Evolutionary conservation across 2,329 filamentous ascomycete species (phyloP), one percentile per base, ranked within the genome.

Genomic region (Paracamarosporium sp.): DNA sequence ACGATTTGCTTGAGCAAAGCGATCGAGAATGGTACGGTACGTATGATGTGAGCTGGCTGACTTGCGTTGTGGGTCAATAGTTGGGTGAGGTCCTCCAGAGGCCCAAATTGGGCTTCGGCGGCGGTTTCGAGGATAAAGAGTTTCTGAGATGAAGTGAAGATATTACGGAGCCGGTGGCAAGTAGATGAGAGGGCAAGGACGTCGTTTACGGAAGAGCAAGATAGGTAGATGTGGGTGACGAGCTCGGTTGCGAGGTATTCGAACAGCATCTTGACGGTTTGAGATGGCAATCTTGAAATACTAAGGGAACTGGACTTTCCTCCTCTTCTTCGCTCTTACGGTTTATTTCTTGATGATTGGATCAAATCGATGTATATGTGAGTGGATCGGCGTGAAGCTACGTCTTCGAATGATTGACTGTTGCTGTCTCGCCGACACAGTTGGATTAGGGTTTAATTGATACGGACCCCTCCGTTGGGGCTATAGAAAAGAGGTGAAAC

Each of bases 31-130:
- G 83, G 82, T 0, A 83, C 82, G 17, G 74, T 68, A 48, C 85
- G 84, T 43, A 78, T 73, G 31, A 83, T 62, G 66, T 88, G 86
- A 2, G 83, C 83, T 4, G 83, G 81, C 66, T 88, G 85, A 57
- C 81, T 85, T 38, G 80, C 75, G 62, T 88, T 88, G 68, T 87
- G 83, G 17, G 86, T 88, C 35, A 87, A 76, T 17, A 88, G 75
- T 66, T 87, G 86, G 55, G 85, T 79, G 57, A 85, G 81, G 68
- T 88, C 85, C 55, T 84, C 66, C 13, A 88, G 70, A 2, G 86
- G 86, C 0, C 86, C 85, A 62, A 82, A 86, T 67, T 88, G 83
- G 30, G 75, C 69, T 66, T 87, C 83, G 25, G 82, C 83, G 25
- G 80, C 84, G 50, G 76, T 68, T 57, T 81, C 78, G 53, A 88